A percentile compares a stretch with the other conserved stretches of the same genome.
phyloP scores from a whole-genome alignment of 2,329 filamentous ascomycete species.

The Pyricularia sp. region DNA sequence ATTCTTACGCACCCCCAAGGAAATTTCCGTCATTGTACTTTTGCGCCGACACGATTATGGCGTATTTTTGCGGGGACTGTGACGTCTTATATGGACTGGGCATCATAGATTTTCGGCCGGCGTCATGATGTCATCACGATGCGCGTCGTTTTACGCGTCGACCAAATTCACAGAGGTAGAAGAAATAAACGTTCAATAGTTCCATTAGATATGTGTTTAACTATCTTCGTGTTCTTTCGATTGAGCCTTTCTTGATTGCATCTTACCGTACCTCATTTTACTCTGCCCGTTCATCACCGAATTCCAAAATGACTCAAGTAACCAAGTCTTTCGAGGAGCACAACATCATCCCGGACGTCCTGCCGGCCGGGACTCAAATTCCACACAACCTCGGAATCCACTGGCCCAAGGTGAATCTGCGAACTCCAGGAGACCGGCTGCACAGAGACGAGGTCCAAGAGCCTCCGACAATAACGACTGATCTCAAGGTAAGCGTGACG shows the following conservation, averaged over 20 bases:
- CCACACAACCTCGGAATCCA: not conserved
- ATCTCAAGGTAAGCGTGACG: not conserved
- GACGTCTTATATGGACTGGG: not conserved
- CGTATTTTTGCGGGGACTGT: not conserved
- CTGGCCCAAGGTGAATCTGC: constrained; percentile 1
- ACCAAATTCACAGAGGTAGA: not conserved
- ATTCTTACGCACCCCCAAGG: not conserved
- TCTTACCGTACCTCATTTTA: not conserved
- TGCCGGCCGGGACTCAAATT: not conserved
- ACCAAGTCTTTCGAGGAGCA: not conserved
- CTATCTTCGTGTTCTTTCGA: not conserved
- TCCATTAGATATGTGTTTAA: too few relatives aligned
- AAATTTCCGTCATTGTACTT: not conserved
- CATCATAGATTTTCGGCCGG: not conserved
- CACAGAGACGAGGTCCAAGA: not conserved
- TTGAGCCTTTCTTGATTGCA: not conserved
- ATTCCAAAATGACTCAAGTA: not conserved
- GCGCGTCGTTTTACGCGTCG: not conserved
- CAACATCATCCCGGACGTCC: not conserved
- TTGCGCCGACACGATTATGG: not conserved
- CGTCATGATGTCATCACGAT: not conserved
- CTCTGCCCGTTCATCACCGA: not conserved
- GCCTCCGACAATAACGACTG: not conserved
- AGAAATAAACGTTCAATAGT: not conserved
- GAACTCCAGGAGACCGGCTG: not conserved